Conservation (phyloP, 371 early-diverging fungal species). For the Mucor indicus region DNA sequence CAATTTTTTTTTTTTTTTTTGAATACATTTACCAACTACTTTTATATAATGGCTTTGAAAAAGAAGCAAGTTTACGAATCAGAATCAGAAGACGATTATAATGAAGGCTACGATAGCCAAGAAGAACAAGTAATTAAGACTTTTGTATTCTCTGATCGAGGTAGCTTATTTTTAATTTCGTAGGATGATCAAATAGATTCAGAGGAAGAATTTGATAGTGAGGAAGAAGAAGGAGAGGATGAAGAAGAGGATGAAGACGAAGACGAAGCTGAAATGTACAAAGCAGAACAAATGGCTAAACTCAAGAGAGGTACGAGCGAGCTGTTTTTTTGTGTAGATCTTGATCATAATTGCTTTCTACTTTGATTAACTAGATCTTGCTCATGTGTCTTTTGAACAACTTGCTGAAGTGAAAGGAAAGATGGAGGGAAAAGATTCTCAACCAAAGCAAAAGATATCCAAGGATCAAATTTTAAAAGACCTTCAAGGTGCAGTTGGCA, state of each 20-base stretch:
- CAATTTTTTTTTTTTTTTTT: background rate
- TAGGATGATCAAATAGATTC: too few species aligned
- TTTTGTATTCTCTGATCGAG: background rate
- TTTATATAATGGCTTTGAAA: background rate
- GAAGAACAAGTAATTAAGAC: background rate
- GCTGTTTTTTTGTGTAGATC: background rate
- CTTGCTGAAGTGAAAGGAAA: constrained; percentile 73
- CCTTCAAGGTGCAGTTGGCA: constrained; percentile 29
- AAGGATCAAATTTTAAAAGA: constrained; percentile 39
- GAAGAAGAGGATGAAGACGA: constrained; percentile 25
- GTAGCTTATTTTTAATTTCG: background rate
- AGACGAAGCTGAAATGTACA: constrained; percentile 18
- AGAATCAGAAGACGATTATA: constrained; percentile 10
- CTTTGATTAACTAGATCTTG: constrained; percentile 46
- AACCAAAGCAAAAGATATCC: constrained; percentile 19
- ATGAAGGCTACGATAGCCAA: background rate
- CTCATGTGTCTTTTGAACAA: constrained; percentile 80
- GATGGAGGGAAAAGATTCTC: constrained; percentile 34
- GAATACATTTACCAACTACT: constrained; percentile 1
- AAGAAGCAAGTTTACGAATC: constrained; percentile 2
- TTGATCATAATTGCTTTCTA: background rate
- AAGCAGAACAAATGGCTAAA: constrained; percentile 27
- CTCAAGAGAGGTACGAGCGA: constrained; percentile 37
- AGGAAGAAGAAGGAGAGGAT: constrained; percentile 1
- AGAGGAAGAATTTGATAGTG: background rate